Evolutionary conservation across 2,329 filamentous ascomycete species (phyloP), one percentile per base, ranked within the genome.

Genomic region (Fusarium pseudonygamai): DNA sequence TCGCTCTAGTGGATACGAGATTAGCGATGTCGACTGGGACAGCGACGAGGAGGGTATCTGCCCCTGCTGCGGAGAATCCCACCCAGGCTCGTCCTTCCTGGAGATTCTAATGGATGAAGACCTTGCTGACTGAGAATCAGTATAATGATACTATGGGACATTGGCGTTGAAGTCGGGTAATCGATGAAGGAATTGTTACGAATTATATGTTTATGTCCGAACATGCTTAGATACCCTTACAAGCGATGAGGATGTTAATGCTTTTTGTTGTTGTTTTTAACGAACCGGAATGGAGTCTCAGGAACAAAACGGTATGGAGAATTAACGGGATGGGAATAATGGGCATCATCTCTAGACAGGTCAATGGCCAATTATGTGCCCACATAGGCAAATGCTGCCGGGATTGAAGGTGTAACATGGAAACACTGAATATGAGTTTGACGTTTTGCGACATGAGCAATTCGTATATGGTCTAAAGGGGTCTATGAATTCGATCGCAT

Each of bases 61-160:
- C 63, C 82, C 83, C 37, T 84, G 82, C 72, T 84, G 83, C 58
- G 83, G 83, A 64, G 82, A 83, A 69, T 76, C 76, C 42, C 83
- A 84, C 63, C 79, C 81, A 57, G 77, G 78, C 60, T 78, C 80
- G 50, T 80, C 81, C 56, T 80, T 82, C 61, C 72, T 83, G 52
- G 80, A 79, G 39, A 78, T 75, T 43, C 37, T 81, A 63, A 61
- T 78, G 60, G 77, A 79, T 30, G 77, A 79, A 34, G 77, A 79
- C 50, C 55, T 75, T 60, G 66, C 69, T 77, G 75, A 78, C 68
- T 78, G 69, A 75, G 46, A 39, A 67, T 70, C 62, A 78, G 77
- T 58, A 42, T 74, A 45, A 61, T 61, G 55, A 55, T 65, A 61
- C 61, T 72, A 47, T 49, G 45, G 58, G 55, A 63, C 36, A 66